phyloP scores from a whole-genome alignment of 2,329 filamentous ascomycete species.

The Xylariaceae sp. region DNA sequence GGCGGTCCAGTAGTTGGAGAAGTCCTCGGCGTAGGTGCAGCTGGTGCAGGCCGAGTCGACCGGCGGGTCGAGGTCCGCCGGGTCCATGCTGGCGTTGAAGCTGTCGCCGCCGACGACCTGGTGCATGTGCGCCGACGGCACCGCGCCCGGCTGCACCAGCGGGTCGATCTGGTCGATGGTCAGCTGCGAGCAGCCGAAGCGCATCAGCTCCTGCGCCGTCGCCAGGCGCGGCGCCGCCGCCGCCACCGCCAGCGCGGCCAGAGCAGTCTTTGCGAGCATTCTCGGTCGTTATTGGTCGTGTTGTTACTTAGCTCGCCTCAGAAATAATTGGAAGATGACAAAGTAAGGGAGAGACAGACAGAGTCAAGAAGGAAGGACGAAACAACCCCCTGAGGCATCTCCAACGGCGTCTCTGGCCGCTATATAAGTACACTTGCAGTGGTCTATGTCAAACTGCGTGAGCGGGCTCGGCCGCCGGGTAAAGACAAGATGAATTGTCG shows the following conservation, averaged over 20 bases:
- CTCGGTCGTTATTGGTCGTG: constrained; percentile 10
- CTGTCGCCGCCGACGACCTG: constrained; percentile 26
- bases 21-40: constrained; percentile 26
- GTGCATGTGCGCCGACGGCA: constrained; percentile 25
- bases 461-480: constrained; percentile 15
- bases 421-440: too few relatives aligned
- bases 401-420: too few relatives aligned
- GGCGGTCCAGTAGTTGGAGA: constrained; percentile 27
- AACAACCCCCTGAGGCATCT: too few relatives aligned
- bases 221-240: constrained; percentile 21
- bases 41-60: constrained; percentile 20
- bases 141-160: constrained; percentile 22
- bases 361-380: too few relatives aligned
- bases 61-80: constrained; percentile 18
- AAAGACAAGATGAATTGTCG: constrained; percentile 21
- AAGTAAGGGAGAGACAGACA: too few relatives aligned
- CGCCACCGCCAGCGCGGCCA: constrained; percentile 20
- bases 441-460: too few relatives aligned
- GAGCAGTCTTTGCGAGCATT: constrained; percentile 23
- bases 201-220: constrained; percentile 28
- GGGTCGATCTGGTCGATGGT: constrained; percentile 26
- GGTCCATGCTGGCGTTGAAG: constrained; percentile 24
- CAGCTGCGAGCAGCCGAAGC: constrained; percentile 28
- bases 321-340: too few relatives aligned
- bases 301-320: too few relatives aligned